Evolutionary conservation across 1,284 basidiomycete genomes (phyloP), one percentile per base, ranked within the genome.

Genomic region (Pascua sp.): DNA sequence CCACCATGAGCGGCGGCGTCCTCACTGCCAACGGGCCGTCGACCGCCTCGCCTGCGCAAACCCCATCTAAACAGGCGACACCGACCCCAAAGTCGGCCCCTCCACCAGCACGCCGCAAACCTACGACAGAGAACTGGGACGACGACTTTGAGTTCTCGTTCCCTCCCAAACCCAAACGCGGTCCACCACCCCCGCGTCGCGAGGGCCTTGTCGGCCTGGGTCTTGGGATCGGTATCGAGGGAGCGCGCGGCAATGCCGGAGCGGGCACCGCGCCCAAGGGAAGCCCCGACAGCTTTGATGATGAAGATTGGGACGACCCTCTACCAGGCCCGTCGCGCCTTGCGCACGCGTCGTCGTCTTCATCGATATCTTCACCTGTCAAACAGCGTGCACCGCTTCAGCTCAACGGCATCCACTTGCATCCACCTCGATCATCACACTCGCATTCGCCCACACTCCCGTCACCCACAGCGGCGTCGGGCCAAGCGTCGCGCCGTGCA

Each of bases 111-210:
- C 53, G 48, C 17, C 48, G 49, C 48, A 53, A 56, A 42, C 47
- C 46, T 15, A 43, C 49, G 32, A 56, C 71, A 13, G 75, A 76
- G 60, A 75, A 75, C 56, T 77, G 75, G 75, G 75, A 77, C 54
- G 74, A 77, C 55, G 75, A 77, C 52, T 77, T 77, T 56, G 71
- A 75, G 55, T 77, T 77, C 44, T 48, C 57, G 36, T n/a, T 59
- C 37, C 49, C 60, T 8, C 13, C 36, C 17, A 49, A 56, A 47
- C 37, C 51, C 37, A 53, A 56, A 45, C 24, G 24, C 24, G 24
- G 24, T 32, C 24, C 24, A n/a, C 24, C 9, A 41, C 47, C 8
- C 15, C 50, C 32, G 24, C 17, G n/a, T 17, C 42, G 51, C 39
- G 48, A 51, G 4, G 39, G 43, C 11, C 44, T 51, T 2, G 16